phyloP scores from a whole-genome alignment of 192 early-diverging fungal genomes.

The Gorgonomyces haynaldii region DNA sequence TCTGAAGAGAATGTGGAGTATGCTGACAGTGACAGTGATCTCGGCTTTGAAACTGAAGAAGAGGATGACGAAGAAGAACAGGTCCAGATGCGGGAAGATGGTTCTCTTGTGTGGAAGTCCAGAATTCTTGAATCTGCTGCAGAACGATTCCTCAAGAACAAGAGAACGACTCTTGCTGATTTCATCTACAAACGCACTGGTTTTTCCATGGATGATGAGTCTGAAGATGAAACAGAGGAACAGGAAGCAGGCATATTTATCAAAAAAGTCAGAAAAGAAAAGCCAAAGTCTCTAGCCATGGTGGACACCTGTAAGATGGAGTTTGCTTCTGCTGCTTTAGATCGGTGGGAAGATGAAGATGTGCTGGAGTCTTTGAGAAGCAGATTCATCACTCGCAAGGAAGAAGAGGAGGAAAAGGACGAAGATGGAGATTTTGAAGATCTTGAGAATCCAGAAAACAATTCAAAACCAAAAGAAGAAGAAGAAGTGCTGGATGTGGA shows the following conservation, averaged over 20 bases:
- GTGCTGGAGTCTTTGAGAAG: conserved; percentile 57
- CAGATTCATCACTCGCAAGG: conserved; percentile 58
- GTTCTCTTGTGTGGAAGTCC: conserved; percentile 56
- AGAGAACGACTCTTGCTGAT: conserved; percentile 76
- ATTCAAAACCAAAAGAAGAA: conserved; percentile 43
- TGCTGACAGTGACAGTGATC: conserved; percentile 62
- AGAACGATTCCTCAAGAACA: conserved; percentile 34
- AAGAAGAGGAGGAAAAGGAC: conserved; percentile 28
- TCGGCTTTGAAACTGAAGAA: conserved; percentile 46
- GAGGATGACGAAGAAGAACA: conserved; percentile 24
- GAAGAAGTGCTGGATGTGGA: conserved; percentile 32
- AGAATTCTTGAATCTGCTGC: conserved; percentile 53
- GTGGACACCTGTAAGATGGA: conserved; percentile 66
- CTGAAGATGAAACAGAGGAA: conserved; percentile 26
- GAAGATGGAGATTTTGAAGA: conserved; percentile 72
- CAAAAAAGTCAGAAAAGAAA: conserved; percentile 19
- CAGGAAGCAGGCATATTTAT: conserved; percentile 57
- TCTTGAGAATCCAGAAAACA: conserved; percentile 53
- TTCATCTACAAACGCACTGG: conserved; percentile 67
- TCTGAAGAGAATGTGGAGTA: conserved; percentile 37
- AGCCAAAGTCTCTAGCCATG: conserved; percentile 19
- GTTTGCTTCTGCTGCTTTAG: conserved; percentile 42
- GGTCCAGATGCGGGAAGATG: conserved; percentile 25
- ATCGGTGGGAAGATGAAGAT: conserved; percentile 57
- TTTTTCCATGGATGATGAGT: conserved; percentile 26